phyloP scores from a whole-genome alignment of 2,329 filamentous ascomycete genomes.

The Albophoma yamanashiensis region DNA sequence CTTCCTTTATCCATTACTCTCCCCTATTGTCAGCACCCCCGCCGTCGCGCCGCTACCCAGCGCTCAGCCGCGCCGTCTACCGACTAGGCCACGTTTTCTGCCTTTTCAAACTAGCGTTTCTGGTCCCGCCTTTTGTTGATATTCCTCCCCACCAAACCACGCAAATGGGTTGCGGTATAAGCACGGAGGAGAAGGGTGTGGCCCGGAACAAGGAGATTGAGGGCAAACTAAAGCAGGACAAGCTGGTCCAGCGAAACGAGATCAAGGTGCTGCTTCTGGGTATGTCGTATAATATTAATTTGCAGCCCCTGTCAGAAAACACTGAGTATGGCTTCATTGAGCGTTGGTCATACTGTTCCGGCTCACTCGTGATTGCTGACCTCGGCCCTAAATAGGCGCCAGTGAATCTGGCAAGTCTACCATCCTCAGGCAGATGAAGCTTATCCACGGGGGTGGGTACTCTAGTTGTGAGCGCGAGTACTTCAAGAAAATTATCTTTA shows the following conservation, averaged over 20 bases:
- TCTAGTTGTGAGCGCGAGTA: conserved; percentile 74
- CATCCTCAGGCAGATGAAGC: conserved; percentile 99
- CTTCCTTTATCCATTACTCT: too few relatives aligned
- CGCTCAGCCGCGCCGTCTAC: too few relatives aligned
- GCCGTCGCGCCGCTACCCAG: too few relatives aligned
- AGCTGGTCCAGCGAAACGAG: conserved; percentile 97
- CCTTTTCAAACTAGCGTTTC: too few relatives aligned
- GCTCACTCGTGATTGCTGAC: background rate
- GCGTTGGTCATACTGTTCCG: too few relatives aligned
- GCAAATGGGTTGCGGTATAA: conserved; percentile 97
- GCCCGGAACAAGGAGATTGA: conserved; percentile 99
- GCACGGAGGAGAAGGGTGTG: conserved; percentile 99
- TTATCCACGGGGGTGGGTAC: conserved; percentile 98
- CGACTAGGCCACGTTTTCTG: too few relatives aligned
- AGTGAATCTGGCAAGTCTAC: conserved; percentile 94
- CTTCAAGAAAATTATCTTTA: conserved; percentile 63
- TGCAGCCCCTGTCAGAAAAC: too few relatives aligned
- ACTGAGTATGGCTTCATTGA: too few relatives aligned
- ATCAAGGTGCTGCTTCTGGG: conserved; percentile 99
- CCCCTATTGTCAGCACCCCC: too few relatives aligned
- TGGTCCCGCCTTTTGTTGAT: too few relatives aligned
- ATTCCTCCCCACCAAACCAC: too few relatives aligned
- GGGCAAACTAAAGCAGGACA: conserved; percentile 96
- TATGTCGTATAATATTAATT: conserved; percentile 27
- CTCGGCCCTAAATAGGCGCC: conserved; percentile 50